A percentile compares a stretch with the other conserved stretches of the same genome.
Evolutionary conservation across 1,284 basidiomycete species (phyloP).

Genomic region (Trichosporon sp.): DNA sequence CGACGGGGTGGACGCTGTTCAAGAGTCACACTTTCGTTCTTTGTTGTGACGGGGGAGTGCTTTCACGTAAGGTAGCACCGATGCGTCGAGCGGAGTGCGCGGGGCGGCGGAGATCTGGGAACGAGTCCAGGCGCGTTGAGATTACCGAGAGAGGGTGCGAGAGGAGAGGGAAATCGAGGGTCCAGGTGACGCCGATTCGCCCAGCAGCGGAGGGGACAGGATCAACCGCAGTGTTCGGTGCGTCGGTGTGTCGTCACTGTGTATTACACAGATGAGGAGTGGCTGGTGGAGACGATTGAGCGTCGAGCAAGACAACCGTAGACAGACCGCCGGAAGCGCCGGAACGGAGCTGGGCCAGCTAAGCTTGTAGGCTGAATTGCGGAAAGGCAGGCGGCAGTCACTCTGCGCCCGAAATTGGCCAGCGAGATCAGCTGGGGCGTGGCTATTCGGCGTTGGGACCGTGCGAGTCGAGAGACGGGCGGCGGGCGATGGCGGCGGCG

Average conservation of each 20-base stretch:
- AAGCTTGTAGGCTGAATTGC: neutral
- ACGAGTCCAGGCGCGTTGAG: neutral
- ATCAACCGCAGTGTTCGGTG: neutral
- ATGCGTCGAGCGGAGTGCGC: neutral
- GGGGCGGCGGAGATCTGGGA: too few species aligned
- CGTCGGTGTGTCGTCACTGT: neutral
- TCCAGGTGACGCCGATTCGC: neutral
- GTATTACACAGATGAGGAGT: neutral
- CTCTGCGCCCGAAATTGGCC: neutral
- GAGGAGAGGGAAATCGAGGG: neutral
- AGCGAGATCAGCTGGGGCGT: neutral
- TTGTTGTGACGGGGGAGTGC: neutral
- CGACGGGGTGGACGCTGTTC: neutral
- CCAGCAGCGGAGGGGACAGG: neutral
- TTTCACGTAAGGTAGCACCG: neutral
- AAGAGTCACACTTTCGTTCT: neutral
- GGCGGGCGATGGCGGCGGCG: neutral
- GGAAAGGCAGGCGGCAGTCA: neutral
- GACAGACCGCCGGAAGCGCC: neutral
- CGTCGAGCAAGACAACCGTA: neutral
- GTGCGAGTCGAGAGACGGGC: neutral
- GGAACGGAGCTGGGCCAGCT: neutral
- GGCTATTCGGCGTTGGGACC: neutral
- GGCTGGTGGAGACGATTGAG: neutral
- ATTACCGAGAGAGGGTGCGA: neutral